Percentiles rank a stretch among this genome's conserved stretches.
Conservation (phyloP, 495 filamentous ascomycete genomes). For the Letharia columbiana region DNA sequence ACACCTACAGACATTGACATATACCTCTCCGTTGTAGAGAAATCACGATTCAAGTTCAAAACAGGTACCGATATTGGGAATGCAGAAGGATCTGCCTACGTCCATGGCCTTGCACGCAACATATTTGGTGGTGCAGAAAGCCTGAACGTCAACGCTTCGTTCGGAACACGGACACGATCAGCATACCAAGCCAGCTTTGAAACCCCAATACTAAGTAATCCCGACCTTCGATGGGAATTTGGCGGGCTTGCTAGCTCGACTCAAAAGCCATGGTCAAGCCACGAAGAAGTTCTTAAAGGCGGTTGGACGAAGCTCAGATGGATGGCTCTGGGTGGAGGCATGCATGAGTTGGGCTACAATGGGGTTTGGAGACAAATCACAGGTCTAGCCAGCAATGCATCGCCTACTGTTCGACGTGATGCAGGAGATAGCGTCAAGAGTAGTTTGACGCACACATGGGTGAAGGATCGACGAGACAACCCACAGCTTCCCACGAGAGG, state of each 20-base stretch:
- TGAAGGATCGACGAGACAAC: constrained; percentile 68
- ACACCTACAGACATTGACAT: constrained; percentile 69
- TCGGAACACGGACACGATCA: constrained; percentile 81
- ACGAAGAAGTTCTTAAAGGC: constrained; percentile 83
- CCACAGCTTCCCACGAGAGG: constrained; percentile 73
- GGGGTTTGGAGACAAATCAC: constrained; percentile 85
- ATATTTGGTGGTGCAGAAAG: constrained; percentile 91
- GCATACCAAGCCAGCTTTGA: constrained; percentile 80
- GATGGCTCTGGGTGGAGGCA: constrained; percentile 50
- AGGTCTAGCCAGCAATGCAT: constrained; percentile 60
- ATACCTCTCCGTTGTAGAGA: constrained; percentile 66
- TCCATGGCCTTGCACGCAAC: constrained; percentile 75
- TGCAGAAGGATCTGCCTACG: constrained; percentile 83
- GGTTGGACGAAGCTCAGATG: constrained; percentile 68
- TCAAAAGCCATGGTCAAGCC: constrained; percentile 81
- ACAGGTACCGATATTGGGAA: constrained; percentile 91
- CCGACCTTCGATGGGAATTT: constrained; percentile 63
- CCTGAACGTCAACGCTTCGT: constrained; percentile 71
- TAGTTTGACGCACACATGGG: constrained; percentile 72
- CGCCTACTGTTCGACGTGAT: constrained; percentile 68
- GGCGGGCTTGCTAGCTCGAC: constrained; percentile 73
- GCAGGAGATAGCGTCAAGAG: constrained; percentile 90
- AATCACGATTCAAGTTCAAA: constrained; percentile 69
- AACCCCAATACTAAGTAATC: constrained; percentile 71
- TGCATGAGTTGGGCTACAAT: constrained; percentile 69